Base-by-base conservation (phyloP, 176 grass and related monocot species). In the Musa beccarii region DNA sequence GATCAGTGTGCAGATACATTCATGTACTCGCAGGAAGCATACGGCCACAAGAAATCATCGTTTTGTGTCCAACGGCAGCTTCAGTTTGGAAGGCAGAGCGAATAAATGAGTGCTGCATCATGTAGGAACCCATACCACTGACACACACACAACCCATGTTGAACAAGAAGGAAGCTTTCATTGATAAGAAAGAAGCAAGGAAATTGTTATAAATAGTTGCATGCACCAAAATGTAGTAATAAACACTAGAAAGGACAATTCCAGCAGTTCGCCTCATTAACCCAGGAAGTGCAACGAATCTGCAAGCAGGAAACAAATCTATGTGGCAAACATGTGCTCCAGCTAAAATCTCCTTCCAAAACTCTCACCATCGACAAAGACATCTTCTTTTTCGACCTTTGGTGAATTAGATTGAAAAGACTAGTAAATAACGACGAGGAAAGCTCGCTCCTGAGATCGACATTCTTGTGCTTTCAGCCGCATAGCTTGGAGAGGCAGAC, bases 401-500 rank as follows among this genome's bases (percentile, higher is more conserved):
- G 4, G 34, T 43, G 34, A 43, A 43, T 43, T 43, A 43, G 34
- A 43, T 43, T 43, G 34, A 43, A 43, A 43, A 43, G 23, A n/a
- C 0, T 10, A n/a, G 19, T 4, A 29, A 3, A 28, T 3, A 28
- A 15, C 10, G 21, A 24, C 10, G 21, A 24, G 28, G 21, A 9
- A 28, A 28, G 24, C 29, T 66, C 29, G 63, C 11, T 29, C 24
- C 22, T 0, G 63, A 11, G 10, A 66, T 66, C 25, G 19, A 14
- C 76, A 24, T 59, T 29, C 29, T 11, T 54, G 15, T 79, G 55
- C 22, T 9, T 43, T 86, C 92, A 85, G 53, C 88, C 54, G 53
- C 95, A 99, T 51, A 92, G 82, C 74, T 91, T 94, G 81, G 90
- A 99, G 83, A 99, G 68, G 88, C 95, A 99, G 85, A 94, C 80